phyloP scores from a whole-genome alignment of 2,329 filamentous ascomycete species.

The Bipolaris gigantea region DNA sequence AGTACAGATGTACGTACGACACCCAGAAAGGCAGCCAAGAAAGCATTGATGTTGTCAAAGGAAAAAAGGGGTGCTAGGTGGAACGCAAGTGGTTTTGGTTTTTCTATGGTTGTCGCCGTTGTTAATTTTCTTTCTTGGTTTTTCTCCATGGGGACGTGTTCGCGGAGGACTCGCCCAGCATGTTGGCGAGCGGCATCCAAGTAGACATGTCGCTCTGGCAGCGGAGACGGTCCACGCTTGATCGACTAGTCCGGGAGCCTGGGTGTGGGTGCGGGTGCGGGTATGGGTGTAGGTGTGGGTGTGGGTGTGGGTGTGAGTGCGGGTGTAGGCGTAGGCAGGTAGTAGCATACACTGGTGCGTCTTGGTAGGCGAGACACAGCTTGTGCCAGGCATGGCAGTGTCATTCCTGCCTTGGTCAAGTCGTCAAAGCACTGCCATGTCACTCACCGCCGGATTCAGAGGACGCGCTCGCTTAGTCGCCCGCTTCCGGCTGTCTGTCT shows the following conservation, averaged over 20 bases:
- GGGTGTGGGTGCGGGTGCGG: background rate
- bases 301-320: background rate
- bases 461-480: conserved; percentile 12
- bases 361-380: background rate
- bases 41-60: too few species aligned
- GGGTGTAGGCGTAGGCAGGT: background rate
- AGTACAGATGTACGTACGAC: background rate
- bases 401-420: background rate
- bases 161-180: too few species aligned
- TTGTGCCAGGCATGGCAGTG: background rate
- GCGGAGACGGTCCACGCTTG: conserved; percentile 12
- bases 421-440: conserved; percentile 18
- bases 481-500: conserved; percentile 19
- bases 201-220: conserved; percentile 10
- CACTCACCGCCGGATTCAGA: conserved; percentile 16
- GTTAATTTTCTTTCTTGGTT: too few species aligned
- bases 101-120: too few species aligned
- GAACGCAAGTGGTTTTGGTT: too few species aligned
- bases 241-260: background rate
- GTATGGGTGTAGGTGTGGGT: background rate
- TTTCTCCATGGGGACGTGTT: too few species aligned
- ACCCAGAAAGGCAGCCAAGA: too few species aligned
- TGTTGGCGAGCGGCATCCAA: too few species aligned
- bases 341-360: too few species aligned
- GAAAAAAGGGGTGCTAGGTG: too few species aligned